Conservation (phyloP, 306 rosid species). For the Cucumis cinereus region DNA sequence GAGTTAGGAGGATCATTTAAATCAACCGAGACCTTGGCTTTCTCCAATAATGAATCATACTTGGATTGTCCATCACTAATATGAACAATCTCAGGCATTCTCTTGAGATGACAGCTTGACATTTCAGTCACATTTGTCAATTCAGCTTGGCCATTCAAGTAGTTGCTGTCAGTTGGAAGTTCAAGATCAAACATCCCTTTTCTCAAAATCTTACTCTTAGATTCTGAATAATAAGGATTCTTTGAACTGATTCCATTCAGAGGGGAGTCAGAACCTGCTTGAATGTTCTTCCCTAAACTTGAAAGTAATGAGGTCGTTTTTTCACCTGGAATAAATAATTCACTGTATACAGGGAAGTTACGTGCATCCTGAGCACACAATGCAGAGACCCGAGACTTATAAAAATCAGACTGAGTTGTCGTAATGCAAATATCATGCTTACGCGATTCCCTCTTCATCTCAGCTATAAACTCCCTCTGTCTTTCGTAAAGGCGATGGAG, state of each 20-base stretch:
- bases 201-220: slow-evolving; percentile 36
- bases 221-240: slow-evolving; percentile 13
- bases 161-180: slow-evolving; percentile 54
- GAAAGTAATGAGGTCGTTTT: slow-evolving; percentile 21
- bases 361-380: slow-evolving; percentile 17
- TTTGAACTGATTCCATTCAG: slow-evolving; percentile 12
- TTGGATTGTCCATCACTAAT: slow-evolving; percentile 13
- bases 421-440: slow-evolving; percentile 19
- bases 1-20: slow-evolving; percentile 26
- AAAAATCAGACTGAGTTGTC: slow-evolving; percentile 29
- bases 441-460: slow-evolving; percentile 29
- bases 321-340: slow-evolving; percentile 20
- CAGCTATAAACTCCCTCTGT: slow-evolving; percentile 66
- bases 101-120: slow-evolving; percentile 23
- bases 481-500: slow-evolving; percentile 70
- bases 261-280: slow-evolving; percentile 14
- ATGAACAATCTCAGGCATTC: slow-evolving; percentile 22
- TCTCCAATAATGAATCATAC: slow-evolving; percentile 11
- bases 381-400: slow-evolving; percentile 18
- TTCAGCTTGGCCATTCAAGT: slow-evolving; percentile 40
- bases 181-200: slow-evolving; percentile 64
- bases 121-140: slow-evolving; percentile 17
- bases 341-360: slow-evolving; percentile 17
- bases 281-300: slow-evolving; percentile 25
- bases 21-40: slow-evolving; percentile 22